These are phyloP conservation scores for Coix lacrymajobi DNA, from an alignment of 176 grass and related monocot genomes.

Conservation along the genomic window DNA sequence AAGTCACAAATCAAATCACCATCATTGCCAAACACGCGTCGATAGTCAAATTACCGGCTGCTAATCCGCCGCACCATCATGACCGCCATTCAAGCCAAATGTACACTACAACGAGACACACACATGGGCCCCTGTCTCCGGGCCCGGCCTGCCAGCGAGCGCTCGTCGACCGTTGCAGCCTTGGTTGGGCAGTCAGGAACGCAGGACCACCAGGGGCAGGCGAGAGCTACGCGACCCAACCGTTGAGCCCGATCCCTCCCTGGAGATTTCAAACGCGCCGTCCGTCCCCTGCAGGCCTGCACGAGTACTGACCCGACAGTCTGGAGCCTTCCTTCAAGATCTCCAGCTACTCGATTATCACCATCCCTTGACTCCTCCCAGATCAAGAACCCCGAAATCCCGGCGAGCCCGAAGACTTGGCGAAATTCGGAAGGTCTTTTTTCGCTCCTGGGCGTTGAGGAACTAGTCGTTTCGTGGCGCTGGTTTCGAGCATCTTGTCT, in stretches of 20 bases:
- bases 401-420: neutral
- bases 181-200: no score
- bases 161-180: constrained; percentile 40
- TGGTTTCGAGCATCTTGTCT: neutral
- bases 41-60: neutral
- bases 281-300: constrained; percentile 8
- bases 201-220: neutral
- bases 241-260: constrained; percentile 46
- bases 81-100: neutral
- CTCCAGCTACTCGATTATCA: neutral
- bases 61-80: neutral
- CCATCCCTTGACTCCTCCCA: neutral
- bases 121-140: no score
- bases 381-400: constrained; percentile 13
- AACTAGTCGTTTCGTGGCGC: constrained; percentile 3
- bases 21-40: neutral
- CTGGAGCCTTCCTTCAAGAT: neutral
- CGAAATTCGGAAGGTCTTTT: neutral
- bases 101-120: neutral
- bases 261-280: constrained; percentile 39
- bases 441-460: neutral
- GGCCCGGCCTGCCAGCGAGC: neutral
- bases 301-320: constrained; percentile 24
- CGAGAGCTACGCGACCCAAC: constrained; percentile 28
- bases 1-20: neutral